Evolutionary conservation across 129 eudicot genomes (phyloP), one percentile per base, ranked within the genome.

Genomic region (Artemisia argyi): DNA sequence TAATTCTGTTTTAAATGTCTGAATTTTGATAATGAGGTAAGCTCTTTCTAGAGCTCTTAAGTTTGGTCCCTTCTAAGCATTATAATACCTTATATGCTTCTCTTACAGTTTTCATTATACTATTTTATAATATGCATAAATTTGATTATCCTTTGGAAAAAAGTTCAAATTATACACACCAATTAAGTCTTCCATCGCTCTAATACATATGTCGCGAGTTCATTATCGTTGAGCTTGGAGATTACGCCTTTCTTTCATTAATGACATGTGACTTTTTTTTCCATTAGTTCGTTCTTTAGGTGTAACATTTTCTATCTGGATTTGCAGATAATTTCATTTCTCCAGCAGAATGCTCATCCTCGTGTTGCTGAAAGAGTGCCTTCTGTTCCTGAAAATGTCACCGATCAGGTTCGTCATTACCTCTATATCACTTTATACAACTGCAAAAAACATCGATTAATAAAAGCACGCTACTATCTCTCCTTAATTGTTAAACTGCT

Each of bases 301-400:
- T 17, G 13, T 74, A 64, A 74, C 57, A 6, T 73, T 18, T 65
- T 76, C 28, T 59, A 15, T 78, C 11, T 59, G 73, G 67, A 50
- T 75, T 48, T 88, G 90, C 95, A 93, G 97, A 89, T 89, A 82
- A 62, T 90, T 76, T 85, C 84, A 26, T 90, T 94, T 78, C 91
- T 94, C 50, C 98, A 90, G 89, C 98, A 94, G 87, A 94, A 94
- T 84, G 97, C 96, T 68, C 98, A 94, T 82, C 97, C 97, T 79
- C 92, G 97, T 72, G 98, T 90, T 53, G 93, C 93, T 11, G 96
- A 90, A 74, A 86, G 82, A 79, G 75, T 83, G 65, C 98, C 97
- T 9, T 52, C 96, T 76, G 97, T 94, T 32, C 98, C 97, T 14
- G 98, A 94, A 83, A 94, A 94, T 76, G 97, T 94, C 42, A 90